Evolutionary conservation across 2,329 filamentous ascomycete species (phyloP).

Genomic region (Phyllosticta paracitricarpa): DNA sequence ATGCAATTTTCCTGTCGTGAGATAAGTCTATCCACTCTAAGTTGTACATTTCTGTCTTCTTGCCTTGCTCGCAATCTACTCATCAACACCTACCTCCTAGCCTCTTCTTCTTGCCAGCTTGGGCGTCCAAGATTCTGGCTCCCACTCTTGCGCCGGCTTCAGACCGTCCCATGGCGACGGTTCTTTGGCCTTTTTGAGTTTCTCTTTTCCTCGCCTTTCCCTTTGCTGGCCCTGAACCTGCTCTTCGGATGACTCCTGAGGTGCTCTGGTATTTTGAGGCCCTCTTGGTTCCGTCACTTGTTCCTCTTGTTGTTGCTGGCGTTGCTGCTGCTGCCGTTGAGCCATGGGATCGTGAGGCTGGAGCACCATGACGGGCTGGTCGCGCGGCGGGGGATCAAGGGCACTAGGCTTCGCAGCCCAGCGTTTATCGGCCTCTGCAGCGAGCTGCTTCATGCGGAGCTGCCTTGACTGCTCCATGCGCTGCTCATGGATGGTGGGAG

Average conservation of each 20-base stretch:
- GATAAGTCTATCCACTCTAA: neutral
- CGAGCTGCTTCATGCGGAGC: conserved; percentile 49
- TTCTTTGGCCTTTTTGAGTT: conserved; percentile 23
- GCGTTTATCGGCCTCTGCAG: conserved; percentile 48
- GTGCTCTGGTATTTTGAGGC: conserved; percentile 21
- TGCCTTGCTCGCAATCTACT: neutral
- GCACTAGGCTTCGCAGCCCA: conserved; percentile 51
- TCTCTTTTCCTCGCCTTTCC: conserved; percentile 16
- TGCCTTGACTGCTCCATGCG: conserved; percentile 47
- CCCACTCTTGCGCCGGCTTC: conserved; percentile 35
- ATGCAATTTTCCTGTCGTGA: too few relatives aligned
- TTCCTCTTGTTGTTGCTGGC: conserved; percentile 21
- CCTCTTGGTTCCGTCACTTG: conserved; percentile 15
- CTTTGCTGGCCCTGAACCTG: conserved; percentile 18
- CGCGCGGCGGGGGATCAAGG: conserved; percentile 45
- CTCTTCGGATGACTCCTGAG: conserved; percentile 18
- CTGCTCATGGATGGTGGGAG: conserved; percentile 50
- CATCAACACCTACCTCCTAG: neutral
- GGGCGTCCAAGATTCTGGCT: conserved; percentile 38
- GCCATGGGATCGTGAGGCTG: conserved; percentile 33
- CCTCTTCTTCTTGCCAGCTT: conserved; percentile 23
- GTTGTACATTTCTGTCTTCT: neutral
- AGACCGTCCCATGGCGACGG: conserved; percentile 31
- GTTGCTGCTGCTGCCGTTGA: conserved; percentile 14
- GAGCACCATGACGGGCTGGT: conserved; percentile 38